Evolutionary conservation across 208 protist species (phyloP), one percentile per base, ranked within the genome.

Genomic region (Trypanosoma lewisi): DNA sequence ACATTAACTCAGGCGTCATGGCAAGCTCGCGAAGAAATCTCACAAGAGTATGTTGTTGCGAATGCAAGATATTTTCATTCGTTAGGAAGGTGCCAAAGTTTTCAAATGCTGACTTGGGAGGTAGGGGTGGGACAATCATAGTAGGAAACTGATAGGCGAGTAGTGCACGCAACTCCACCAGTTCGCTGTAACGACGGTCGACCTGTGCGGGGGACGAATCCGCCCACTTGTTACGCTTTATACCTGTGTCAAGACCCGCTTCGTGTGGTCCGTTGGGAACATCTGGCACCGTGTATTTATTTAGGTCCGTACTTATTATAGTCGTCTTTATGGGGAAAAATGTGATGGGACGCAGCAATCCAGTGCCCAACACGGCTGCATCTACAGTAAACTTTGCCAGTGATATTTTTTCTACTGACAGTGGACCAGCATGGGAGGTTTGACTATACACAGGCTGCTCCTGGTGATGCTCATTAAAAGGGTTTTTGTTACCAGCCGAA

Each of bases 141-240:
- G 53, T 79, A 12, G 83, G 85, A 63, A 90, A 91, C 64, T 93
- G 83, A 52, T 81, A 83, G 25, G 68, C 70, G 7, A 95, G 77
- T 21, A 93, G 65, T 27, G 77, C 59, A 0, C 89, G 85, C 51
- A 95, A 77, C 39, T 80, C 75, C 30, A 83, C 57, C 51, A 95
- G 42, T 73, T 95, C 89, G 52, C 79, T 91, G 78, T 95, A 95
- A 12, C 89, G 77, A 4, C 89, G 85, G 59, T 92, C 77, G n/a
- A 91, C 73, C 31, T 70, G 54, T 30, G 44, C 62, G 2, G 70
- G 30, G 4, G 58, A 71, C 11, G 59, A 63, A 6, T 21, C 61
- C 11, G 64, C 75, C 87, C 83, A 93, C 45, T 82, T 67, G 54
- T 73, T 85, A 19, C 76, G 73, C 33, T 70, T 34, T 49, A 93